Percentiles rank a stretch among this genome's conserved stretches.
These are phyloP conservation scores for Citrus sp. DNA, from an alignment of 345 rosid species.

Conservation along the genomic window DNA sequence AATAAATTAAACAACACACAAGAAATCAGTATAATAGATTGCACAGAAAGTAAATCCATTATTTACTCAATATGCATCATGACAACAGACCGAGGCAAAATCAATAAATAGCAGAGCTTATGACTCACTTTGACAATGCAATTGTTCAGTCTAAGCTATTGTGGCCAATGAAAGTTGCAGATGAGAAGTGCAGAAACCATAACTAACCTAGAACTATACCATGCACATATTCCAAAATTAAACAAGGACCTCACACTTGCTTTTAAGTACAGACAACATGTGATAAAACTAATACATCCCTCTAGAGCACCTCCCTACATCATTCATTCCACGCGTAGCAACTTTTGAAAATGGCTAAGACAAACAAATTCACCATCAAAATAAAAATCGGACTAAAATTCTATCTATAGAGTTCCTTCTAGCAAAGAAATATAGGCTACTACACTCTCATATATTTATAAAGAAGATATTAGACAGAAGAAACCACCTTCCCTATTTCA, in stretches of 20 bases:
- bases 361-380: not conserved
- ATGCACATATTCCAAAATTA: not conserved
- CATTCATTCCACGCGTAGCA: not conserved
- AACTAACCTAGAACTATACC: not conserved
- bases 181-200: not conserved
- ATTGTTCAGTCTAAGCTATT: not conserved
- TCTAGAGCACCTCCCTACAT: not conserved
- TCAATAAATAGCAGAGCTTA: not conserved
- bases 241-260: not conserved
- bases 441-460: not conserved
- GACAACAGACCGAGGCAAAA: not conserved
- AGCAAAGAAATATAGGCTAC: not conserved
- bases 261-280: not conserved
- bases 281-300: not conserved
- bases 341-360: not conserved
- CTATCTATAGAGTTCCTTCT: not conserved
- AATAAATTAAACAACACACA: not conserved
- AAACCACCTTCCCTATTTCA: not conserved
- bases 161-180: not conserved
- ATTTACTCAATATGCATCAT: not conserved
- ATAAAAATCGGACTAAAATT: not conserved
- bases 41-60: not conserved
- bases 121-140: not conserved
- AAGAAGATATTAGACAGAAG: not conserved
- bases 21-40: not conserved